phyloP scores from a whole-genome alignment of 306 rosid species.

The Ammopiptanthus mongolicus region DNA sequence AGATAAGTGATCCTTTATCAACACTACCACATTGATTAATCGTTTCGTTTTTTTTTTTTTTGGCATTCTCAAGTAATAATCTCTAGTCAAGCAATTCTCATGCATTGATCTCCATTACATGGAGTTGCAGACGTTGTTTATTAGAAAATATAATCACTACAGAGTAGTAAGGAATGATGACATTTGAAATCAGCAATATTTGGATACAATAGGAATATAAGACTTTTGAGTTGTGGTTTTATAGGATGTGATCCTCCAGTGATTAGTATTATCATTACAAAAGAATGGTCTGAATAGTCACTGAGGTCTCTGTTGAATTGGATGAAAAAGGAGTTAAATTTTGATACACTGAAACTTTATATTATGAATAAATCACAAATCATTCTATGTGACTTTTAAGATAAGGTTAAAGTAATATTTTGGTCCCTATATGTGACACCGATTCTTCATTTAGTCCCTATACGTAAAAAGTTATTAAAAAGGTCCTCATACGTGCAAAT shows the following conservation, averaged over 20 bases:
- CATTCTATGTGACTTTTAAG: too few species aligned
- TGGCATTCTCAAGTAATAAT: neutral
- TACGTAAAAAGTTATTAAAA: too few species aligned
- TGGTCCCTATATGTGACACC: too few species aligned
- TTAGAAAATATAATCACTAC: neutral
- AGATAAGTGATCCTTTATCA: neutral
- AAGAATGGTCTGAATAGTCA: neutral
- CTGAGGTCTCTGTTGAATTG: neutral
- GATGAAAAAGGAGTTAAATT: too few species aligned
- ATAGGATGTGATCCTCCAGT: neutral
- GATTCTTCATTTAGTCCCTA: too few species aligned
- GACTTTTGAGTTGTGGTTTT: neutral
- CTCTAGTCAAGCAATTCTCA: neutral
- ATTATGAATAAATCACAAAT: too few species aligned
- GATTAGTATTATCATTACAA: neutral
- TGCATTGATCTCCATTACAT: neutral
- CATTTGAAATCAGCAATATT: constrained; percentile 3
- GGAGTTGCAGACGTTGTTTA: neutral
- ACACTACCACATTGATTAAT: neutral
- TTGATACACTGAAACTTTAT: too few species aligned
- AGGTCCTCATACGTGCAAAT: too few species aligned
- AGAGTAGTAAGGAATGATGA: neutral
- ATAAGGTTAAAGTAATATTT: too few species aligned
- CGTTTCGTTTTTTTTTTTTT: neutral
- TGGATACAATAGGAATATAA: constrained; percentile 3